Base-by-base conservation (phyloP, 2,329 filamentous ascomycete genomes). In the Sporothrix humicola region DNA sequence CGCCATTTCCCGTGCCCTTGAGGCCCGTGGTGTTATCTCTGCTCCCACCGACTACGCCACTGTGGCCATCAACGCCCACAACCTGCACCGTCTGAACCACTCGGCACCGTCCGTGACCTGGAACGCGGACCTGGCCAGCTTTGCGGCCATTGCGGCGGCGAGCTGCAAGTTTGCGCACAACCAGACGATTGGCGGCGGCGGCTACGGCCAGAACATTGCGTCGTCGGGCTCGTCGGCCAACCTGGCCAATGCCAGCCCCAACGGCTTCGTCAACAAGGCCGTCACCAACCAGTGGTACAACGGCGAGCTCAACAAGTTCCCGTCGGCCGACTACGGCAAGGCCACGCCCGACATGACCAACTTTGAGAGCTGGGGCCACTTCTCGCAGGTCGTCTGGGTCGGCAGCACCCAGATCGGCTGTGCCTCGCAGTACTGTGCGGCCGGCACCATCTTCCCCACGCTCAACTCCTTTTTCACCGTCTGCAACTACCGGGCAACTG, bases 171-270 rank as follows among this genome's bases (percentile, higher is more conserved):
- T 95, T 78, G 86, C 84, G 44, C 95, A 98, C 82, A 87, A 95
- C 81, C 89, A 89, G 91, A 81, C 84, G 37, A 84, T 87, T 66
- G 88, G 88, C 76, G 86, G 84, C 70, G 89, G 89, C 72, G 86
- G 87, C 66, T 97, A 96, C 80, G 96, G 96, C 76, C 96, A 99
- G 85, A 99, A 98, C 87, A 91, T 98, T 74, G 95, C 93, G 79
- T 90, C 91, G 77, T 86, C 82, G 79, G 87, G 83, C 68, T 82
- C 82, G 68, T 81, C 82, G 44, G 82, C 78, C 52, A 77, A 84
- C 66, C 81, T 84, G 42, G 77, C 82, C 75, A 76, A 79, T 75
- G 86, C 91, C 77, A 86, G 88, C 74, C 79, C 82, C 2, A 80
- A 83, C n/a, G 82, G 81, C 74, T 87, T 90, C 68, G 85, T 93